Evolutionary conservation across 768 basidiomycete species (phyloP), one percentile per base, ranked within the genome.

Genomic region (Lactarius deliciosus): DNA sequence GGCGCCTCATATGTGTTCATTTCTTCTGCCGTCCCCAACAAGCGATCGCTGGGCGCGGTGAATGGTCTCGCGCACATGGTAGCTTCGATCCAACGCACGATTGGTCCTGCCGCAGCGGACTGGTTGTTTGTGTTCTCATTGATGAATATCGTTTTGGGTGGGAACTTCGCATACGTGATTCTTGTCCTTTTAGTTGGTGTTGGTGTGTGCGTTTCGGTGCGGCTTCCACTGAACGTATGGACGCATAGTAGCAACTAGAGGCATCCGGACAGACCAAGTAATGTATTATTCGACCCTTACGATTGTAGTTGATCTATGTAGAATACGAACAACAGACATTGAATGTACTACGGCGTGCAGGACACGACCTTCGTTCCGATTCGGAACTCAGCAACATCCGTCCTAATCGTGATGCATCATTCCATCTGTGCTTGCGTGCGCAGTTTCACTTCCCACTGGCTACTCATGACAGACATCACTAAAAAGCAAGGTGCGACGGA

Each of bases 1-100:
- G 89, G 88, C 28, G 83, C 86, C 56, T 74, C 89, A 28, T 89
- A 88, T 74, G 87, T 90, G 60, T 88, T 85, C 68, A 85, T 91
- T 64, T 80, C 83, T 11, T 83, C 83, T 7, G 80, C 88, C 13
- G 78, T 88, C 0, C 88, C 89, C 2, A 87, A 87, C 61, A 81
- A 81, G 32, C 82, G 83, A 13, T 83, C 85, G 9, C 79, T 90
- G 8, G 89, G 89, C 11, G 83, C 87, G 2, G 87, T 85, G 22
- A 89, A 90, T 68, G 89, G 89, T 64, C 32, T 77, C n/a, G 72
- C 73, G 20, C 73, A 81, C 80, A 70, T 73, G 65, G 65, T 72
- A 34, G 73, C 76, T 34, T 78, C 78, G 41, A 71, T 78, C 66
- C 76, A 75, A 74, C 77, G 80, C 50, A 65, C 76, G 36, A 64